These are phyloP conservation scores for Berkeleyomyces rouxiae DNA, from an alignment of 2,329 filamentous ascomycete species.

Conservation along the genomic window DNA sequence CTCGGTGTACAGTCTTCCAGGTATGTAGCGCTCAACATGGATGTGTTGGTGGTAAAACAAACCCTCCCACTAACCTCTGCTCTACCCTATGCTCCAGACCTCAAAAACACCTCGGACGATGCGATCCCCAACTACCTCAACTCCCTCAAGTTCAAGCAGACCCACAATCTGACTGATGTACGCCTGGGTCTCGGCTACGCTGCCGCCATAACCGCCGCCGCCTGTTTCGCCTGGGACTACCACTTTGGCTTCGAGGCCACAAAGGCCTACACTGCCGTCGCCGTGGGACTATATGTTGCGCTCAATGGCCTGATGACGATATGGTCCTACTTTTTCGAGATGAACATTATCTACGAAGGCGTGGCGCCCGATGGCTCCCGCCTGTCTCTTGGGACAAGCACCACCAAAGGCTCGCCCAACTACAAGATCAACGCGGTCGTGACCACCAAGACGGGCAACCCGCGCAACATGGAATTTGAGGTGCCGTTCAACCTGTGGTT, in stretches of 20 bases:
- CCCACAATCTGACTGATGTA: slow-evolving; percentile 64
- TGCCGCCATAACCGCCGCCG: slow-evolving; percentile 63
- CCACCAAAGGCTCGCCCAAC: slow-evolving; percentile 62
- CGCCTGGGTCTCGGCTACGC: slow-evolving; percentile 70
- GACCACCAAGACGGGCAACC: slow-evolving; percentile 24
- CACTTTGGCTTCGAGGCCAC: slow-evolving; percentile 77
- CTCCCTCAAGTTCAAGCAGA: slow-evolving; percentile 68
- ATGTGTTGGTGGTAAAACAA: not conserved
- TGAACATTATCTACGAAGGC: slow-evolving; percentile 66
- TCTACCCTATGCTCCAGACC: slow-evolving; percentile 38
- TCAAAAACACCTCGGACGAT: slow-evolving; percentile 94
- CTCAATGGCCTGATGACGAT: slow-evolving; percentile 64
- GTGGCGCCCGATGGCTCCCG: slow-evolving; percentile 42
- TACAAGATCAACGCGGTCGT: slow-evolving; percentile 60
- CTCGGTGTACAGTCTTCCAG: slow-evolving; percentile 49
- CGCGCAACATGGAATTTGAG: slow-evolving; percentile 35
- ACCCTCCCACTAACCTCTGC: not conserved
- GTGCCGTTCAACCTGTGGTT: slow-evolving; percentile 63
- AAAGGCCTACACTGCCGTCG: slow-evolving; percentile 62
- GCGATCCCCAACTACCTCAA: slow-evolving; percentile 87
- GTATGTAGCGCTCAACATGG: slow-evolving; percentile 21
- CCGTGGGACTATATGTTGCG: slow-evolving; percentile 62
- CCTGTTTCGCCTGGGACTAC: slow-evolving; percentile 83
- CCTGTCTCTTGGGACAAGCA: slow-evolving; percentile 56
- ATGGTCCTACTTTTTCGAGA: slow-evolving; percentile 77